These are phyloP conservation scores for Camelina laxa DNA, from an alignment of 345 rosid species.

Conservation along the genomic window DNA sequence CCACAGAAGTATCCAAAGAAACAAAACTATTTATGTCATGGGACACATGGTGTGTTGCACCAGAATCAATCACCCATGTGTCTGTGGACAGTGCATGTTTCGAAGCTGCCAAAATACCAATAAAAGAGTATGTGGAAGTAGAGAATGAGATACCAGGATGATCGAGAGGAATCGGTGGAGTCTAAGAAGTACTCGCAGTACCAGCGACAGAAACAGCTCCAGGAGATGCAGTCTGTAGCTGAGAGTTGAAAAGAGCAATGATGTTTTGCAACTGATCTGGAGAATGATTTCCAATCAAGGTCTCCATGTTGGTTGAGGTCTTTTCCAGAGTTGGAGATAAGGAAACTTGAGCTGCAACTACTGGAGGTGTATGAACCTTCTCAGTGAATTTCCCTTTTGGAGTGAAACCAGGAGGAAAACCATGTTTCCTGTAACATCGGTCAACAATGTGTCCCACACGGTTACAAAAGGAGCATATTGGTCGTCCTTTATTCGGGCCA, in stretches of 20 bases:
- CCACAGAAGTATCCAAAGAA: neutral
- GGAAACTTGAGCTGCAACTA: neutral
- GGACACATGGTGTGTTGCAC: neutral
- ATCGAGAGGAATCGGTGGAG: too few relatives aligned
- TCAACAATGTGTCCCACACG: neutral
- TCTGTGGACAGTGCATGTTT: neutral
- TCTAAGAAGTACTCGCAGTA: neutral
- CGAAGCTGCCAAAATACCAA: neutral
- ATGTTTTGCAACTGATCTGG: neutral
- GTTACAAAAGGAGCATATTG: neutral
- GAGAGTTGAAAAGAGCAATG: neutral
- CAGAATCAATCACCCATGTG: neutral
- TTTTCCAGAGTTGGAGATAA: too few relatives aligned
- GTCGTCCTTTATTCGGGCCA: neutral
- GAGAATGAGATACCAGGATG: neutral
- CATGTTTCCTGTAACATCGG: neutral
- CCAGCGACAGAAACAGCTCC: neutral
- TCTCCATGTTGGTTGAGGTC: too few relatives aligned
- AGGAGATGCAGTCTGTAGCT: too few relatives aligned
- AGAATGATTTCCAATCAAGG: too few relatives aligned
- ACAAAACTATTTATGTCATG: neutral
- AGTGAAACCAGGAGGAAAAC: neutral
- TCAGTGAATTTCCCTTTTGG: neutral
- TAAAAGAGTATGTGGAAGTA: neutral
- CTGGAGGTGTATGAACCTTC: neutral